Evolutionary conservation across 768 basidiomycete genomes (phyloP), one percentile per base, ranked within the genome.

Genomic region (Leccinum uliginosum): DNA sequence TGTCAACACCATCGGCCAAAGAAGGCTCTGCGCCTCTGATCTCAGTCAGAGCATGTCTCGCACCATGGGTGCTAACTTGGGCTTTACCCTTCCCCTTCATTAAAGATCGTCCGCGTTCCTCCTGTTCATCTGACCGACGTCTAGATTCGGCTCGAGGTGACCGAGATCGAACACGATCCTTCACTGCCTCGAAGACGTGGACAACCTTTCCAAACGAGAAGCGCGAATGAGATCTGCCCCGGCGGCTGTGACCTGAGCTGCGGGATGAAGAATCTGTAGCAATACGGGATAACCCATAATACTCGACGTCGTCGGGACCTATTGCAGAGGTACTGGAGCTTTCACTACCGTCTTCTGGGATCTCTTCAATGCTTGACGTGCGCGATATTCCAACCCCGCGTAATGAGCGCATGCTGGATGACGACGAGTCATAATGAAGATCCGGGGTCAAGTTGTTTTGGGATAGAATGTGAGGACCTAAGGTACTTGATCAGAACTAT

Each of bases 181-280:
- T 73, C 45, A 75, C 69, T 9, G 71, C 81, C 47, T 79, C 80
- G 19, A 84, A 62, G 23, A 73, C 74, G 54, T 75, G 80, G 2
- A 82, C 79, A 26, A 85, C 76, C 7, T 76, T 76, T 11, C 80
- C 74, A 6, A 87, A 69, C 50, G 76, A 82, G 64, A 85, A 85
- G 5, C 80, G 77, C n/a, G 81, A 77, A 55, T 65, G 65, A 51
- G 66, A 76, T 59, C 69, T 65, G 19, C 76, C 73, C n/a, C 76
- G 71, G 27, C 30, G 19, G 17, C 60, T 65, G 15, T 64, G 68
- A 19, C 62, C 60, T 23, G 58, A 46, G 51, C 60, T 63, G n/a
- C 51, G 46, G 27, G 49, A 15, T 14, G 62, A 54, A 50, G 68
- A 63, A 17, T 50, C 11, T 30, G 61, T 60, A 7, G 50, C 19